Evolutionary conservation across 1,284 basidiomycete species (phyloP).

Genomic region (Hortiboletus rubellus): DNA sequence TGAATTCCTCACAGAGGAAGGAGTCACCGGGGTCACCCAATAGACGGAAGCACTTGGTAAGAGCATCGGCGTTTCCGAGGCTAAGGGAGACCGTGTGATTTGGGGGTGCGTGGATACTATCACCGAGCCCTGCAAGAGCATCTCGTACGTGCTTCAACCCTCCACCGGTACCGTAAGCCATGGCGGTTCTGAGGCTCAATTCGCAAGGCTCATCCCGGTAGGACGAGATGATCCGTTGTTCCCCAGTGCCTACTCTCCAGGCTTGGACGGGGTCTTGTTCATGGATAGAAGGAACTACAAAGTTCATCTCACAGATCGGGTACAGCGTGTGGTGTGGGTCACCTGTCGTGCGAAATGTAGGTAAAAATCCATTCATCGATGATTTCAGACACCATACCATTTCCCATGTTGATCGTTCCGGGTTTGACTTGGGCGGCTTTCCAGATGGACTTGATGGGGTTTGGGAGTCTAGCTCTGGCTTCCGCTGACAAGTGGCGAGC

Average conservation of each 20-base stretch:
- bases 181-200: slow-evolving; percentile 32
- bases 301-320: slow-evolving; percentile 33
- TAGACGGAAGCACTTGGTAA: slow-evolving; percentile 41
- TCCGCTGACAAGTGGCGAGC: slow-evolving; percentile 34
- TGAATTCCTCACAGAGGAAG: slow-evolving; percentile 52
- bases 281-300: slow-evolving; percentile 31
- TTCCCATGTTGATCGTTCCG: slow-evolving; percentile 38
- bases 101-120: slow-evolving; percentile 34
- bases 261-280: slow-evolving; percentile 31
- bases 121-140: slow-evolving; percentile 30
- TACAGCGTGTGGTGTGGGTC: slow-evolving; percentile 33
- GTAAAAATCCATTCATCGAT: neutral
- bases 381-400: slow-evolving; percentile 18
- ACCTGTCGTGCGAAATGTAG: slow-evolving; percentile 13
- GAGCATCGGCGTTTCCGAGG: slow-evolving; percentile 38
- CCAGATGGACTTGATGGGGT: slow-evolving; percentile 37
- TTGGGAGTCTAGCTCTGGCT: slow-evolving; percentile 32
- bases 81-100: slow-evolving; percentile 34
- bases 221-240: slow-evolving; percentile 30
- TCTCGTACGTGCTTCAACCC: slow-evolving; percentile 34
- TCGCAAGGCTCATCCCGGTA: slow-evolving; percentile 30
- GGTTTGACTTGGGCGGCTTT: slow-evolving; percentile 35
- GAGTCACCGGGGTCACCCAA: slow-evolving; percentile 54
- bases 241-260: slow-evolving; percentile 27
- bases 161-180: slow-evolving; percentile 31